Percentiles rank a stretch among this genome's conserved stretches.
phyloP scores from a whole-genome alignment of 2,329 filamentous ascomycete genomes.

The Fusarium phyllophilum region DNA sequence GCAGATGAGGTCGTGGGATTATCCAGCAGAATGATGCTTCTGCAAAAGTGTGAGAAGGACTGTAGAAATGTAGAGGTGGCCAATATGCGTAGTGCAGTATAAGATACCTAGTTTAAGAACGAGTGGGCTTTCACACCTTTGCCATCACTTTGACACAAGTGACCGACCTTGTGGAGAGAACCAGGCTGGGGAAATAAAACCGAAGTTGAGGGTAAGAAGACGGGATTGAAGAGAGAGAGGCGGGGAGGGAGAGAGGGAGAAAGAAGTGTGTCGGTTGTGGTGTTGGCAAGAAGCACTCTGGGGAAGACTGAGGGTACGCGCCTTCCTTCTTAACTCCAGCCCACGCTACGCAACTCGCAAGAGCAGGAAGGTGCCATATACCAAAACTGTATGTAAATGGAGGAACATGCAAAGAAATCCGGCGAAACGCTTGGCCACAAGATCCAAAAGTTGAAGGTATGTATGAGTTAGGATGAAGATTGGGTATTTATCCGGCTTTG shows the following conservation, averaged over 20 bases:
- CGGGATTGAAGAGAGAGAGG: not conserved
- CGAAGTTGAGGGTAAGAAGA: not conserved
- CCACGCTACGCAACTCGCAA: not conserved
- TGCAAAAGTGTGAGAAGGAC: conserved; percentile 15
- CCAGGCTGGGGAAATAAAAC: conserved; percentile 1
- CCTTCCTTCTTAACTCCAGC: conserved; percentile 15
- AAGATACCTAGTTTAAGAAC: conserved; percentile 22
- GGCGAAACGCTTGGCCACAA: not conserved
- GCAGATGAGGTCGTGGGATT: not conserved
- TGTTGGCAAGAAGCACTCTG: not conserved
- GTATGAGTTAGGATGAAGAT: conserved; percentile 12
- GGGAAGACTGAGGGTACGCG: not conserved
- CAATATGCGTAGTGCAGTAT: conserved; percentile 8
- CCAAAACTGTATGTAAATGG: not conserved
- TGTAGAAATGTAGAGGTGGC: not conserved
- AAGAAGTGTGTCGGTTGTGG: conserved; percentile 1
- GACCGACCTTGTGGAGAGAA: conserved; percentile 8
- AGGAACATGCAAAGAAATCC: not conserved
- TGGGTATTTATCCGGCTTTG: not conserved
- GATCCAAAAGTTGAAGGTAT: conserved; percentile 10
- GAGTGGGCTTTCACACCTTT: conserved; percentile 22
- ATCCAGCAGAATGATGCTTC: conserved; percentile 4
- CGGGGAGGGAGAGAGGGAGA: not conserved
- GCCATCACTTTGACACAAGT: conserved; percentile 16
- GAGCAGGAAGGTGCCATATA: not conserved